Percentiles rank a stretch among this genome's conserved stretches.
Evolutionary conservation across 2,329 filamentous ascomycete genomes (phyloP).

Genomic region (Botrytis galanthina): DNA sequence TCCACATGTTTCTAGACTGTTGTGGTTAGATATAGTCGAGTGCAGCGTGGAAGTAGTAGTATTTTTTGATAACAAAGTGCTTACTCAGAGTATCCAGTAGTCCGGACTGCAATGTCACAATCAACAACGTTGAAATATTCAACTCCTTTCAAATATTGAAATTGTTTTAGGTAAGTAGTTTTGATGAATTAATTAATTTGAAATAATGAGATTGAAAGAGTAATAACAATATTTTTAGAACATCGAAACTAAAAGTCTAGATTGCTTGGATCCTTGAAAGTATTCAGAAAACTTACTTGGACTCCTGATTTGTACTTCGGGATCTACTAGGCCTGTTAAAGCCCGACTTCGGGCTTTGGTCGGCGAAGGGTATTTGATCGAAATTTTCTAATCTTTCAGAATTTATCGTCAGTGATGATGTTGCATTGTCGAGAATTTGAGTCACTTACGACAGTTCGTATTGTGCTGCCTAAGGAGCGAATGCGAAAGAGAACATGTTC

Average conservation of each 20-base stretch:
- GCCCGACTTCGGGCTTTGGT: neutral
- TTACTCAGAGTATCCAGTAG: neutral
- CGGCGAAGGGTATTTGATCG: neutral
- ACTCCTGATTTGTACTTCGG: neutral
- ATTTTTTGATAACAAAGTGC: neutral
- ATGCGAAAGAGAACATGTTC: neutral
- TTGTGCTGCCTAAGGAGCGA: neutral
- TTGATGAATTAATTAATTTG: neutral
- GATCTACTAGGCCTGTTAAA: neutral
- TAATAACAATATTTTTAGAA: neutral
- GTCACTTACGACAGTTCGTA: neutral
- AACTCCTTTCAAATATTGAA: neutral
- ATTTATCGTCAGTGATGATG: neutral
- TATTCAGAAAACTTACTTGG: neutral
- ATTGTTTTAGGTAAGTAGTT: neutral
- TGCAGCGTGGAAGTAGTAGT: neutral
- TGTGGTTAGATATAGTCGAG: neutral
- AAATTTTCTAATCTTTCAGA: neutral
- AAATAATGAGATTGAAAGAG: neutral
- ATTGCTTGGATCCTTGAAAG: neutral
- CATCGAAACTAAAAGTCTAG: neutral
- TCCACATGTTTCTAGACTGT: neutral
- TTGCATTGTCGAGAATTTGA: neutral
- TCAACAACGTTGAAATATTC: neutral
- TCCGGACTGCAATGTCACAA: neutral